Evolutionary conservation across 208 protist species (phyloP).

Genomic region (Crithidia brevicula): DNA sequence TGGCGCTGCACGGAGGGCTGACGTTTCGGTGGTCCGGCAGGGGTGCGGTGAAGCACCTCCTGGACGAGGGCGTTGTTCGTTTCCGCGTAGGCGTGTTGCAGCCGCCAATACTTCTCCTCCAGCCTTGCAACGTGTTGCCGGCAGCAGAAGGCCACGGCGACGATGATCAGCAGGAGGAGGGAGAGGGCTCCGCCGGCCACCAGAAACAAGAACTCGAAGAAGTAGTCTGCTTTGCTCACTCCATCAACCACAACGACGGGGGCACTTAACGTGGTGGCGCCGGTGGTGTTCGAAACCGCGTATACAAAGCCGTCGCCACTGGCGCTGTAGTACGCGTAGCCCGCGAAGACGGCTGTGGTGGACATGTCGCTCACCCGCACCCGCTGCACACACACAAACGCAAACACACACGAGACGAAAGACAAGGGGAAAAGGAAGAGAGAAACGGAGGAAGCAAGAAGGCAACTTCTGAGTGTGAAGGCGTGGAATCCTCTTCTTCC

Average conservation of each 20-base stretch:
- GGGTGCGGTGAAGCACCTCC: constrained; percentile 3
- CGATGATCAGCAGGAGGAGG: constrained; percentile 18
- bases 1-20: constrained; percentile 5
- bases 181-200: constrained; percentile 14
- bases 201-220: constrained; percentile 31
- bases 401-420: not conserved
- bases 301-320: constrained; percentile 28
- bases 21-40: not conserved
- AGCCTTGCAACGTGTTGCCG: constrained; percentile 9
- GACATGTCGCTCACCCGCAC: not conserved
- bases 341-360: constrained; percentile 1
- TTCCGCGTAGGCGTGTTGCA: constrained; percentile 25
- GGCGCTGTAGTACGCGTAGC: constrained; percentile 30
- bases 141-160: constrained; percentile 25
- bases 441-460: not conserved
- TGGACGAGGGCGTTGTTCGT: constrained; percentile 21
- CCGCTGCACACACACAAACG: not conserved
- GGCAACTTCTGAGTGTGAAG: not conserved
- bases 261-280: not conserved
- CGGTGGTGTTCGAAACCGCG: not conserved
- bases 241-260: constrained; percentile 19
- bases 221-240: constrained; percentile 8
- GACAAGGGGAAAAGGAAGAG: not conserved
- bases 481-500: no score
- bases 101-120: constrained; percentile 29